Base-by-base conservation (phyloP, 495 filamentous ascomycete genomes). In the Amniculicola lignicola region DNA sequence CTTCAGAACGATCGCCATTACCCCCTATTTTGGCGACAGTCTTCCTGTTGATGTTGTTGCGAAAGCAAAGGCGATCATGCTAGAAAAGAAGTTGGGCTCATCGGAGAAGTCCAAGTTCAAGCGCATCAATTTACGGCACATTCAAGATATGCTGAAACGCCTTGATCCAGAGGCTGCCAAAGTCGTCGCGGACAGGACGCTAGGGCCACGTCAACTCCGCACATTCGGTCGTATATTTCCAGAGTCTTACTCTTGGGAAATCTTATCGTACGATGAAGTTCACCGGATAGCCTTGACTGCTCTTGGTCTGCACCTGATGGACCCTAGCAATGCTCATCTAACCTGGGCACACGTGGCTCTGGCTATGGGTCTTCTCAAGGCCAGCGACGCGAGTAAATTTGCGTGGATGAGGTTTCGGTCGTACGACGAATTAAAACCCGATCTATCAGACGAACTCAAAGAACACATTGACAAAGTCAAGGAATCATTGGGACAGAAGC, bases 71-170 rank as follows among this genome's bases (percentile, higher is more conserved):
- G 7, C 7, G 29, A 18, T 10, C 6, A 12, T 19, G 4, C 16
- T 21, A 56, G 33, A 42, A 53, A 9, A 42, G 65, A 27, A 59
- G 61, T 14, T 29, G 45, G 22, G 45, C 52, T n/a, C 18, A 71
- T 5, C 70, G 63, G 62, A 63, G 73, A 75, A 37, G 68, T 63
- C n/a, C 59, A 61, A 15, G 74, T 81, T 41, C 45, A 62, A 5
- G 68, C 73, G 43, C 70, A 84, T 88, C 41, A 90, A 90, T 62
- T 73, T 86, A 22, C 77, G 86, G 2, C 84, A 90, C 69, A 66
- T 90, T 4, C 78, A 82, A 54, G 78, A 80, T 53, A 86, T 90
- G 82, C 67, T 85, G 15, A 71, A 69, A 29, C 69, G 74, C 11
- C 68, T 79, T 2, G 64, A 69, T 37, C 64, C 65, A 15, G 44